A percentile compares a stretch with the other conserved stretches of the same genome.
phyloP scores from a whole-genome alignment of 345 rosid species.

The Corymbia maculata region DNA sequence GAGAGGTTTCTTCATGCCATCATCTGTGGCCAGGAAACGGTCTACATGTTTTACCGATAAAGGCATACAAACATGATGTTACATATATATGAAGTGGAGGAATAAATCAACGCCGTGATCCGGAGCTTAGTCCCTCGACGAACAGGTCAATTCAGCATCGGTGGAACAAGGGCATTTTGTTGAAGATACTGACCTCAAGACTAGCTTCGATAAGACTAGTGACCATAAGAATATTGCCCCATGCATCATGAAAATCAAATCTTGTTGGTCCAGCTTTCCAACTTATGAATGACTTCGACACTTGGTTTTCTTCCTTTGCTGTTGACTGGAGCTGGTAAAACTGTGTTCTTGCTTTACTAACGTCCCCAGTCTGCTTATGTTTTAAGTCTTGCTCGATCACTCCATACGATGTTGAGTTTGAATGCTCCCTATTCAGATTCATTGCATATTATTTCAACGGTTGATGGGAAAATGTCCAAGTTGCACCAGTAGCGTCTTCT shows the following conservation, averaged over 20 bases:
- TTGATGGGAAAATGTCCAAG: not conserved
- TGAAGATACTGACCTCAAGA: not conserved
- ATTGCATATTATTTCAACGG: not conserved
- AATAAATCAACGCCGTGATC: not conserved
- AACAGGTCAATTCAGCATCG: not conserved
- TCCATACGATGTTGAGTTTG: not conserved
- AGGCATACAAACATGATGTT: not conserved
- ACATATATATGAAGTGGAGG: not conserved
- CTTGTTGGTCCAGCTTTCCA: not conserved
- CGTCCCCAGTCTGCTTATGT: not conserved
- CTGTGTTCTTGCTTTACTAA: not conserved
- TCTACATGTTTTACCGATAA: not conserved
- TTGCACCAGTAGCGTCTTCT: not conserved
- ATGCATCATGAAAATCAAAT: not conserved
- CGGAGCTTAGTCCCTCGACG: not conserved
- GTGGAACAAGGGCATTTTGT: not conserved
- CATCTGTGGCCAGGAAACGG: not conserved
- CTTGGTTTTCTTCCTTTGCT: not conserved
- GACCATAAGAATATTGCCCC: not conserved
- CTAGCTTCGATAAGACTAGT: not conserved
- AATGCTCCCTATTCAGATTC: not conserved
- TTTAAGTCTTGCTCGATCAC: not conserved
- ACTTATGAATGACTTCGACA: not conserved
- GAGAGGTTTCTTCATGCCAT: not conserved
- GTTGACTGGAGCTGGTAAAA: not conserved